Conservation (phyloP, 108 stramenopile genomes). For the Epithemia pelagica region DNA sequence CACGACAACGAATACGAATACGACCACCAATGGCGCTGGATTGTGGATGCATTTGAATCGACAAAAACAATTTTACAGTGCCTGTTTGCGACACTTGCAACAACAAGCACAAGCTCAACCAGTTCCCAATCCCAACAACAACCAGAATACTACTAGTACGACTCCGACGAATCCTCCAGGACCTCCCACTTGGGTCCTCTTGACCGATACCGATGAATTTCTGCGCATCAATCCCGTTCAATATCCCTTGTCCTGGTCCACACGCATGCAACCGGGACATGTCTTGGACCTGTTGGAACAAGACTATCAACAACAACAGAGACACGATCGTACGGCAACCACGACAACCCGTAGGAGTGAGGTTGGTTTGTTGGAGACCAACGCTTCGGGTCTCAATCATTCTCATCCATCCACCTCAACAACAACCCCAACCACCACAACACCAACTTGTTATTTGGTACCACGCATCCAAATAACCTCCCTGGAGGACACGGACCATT, state of each 20-base stretch:
- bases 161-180: too few species aligned
- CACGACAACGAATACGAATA: not conserved
- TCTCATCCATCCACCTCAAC: too few species aligned
- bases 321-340: not conserved
- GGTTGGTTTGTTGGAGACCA: not conserved
- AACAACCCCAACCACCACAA: too few species aligned
- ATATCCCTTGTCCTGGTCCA: not conserved
- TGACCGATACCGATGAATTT: conserved; percentile 34
- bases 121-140: too few species aligned
- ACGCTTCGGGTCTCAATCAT: not conserved
- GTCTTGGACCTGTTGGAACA: not conserved
- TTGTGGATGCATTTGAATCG: conserved; percentile 1
- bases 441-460: not conserved
- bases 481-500: not conserved
- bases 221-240: not conserved
- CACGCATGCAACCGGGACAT: not conserved
- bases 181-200: conserved; percentile 11
- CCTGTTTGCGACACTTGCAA: conserved; percentile 6
- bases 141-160: too few species aligned
- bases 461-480: not conserved
- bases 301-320: not conserved
- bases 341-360: not conserved
- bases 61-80: conserved; percentile 2
- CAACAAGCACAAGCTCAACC: not conserved
- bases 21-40: too few species aligned